Conservation (phyloP, 148 eudicot species). For the Agrostemma githago region DNA sequence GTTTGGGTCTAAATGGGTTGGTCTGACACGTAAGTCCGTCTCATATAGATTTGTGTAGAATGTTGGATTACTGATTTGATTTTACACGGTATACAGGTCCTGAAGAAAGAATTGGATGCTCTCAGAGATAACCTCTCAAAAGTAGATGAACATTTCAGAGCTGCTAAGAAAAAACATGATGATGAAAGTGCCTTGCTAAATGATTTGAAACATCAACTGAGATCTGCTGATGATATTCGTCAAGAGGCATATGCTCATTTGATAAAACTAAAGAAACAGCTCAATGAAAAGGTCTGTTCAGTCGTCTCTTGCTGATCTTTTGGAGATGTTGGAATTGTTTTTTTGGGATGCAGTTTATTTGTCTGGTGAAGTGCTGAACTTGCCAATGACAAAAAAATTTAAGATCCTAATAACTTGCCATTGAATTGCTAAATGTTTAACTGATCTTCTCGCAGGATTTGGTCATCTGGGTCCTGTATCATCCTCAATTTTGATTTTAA, state of each 20-base stretch:
- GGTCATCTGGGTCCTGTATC: conserved; percentile 3
- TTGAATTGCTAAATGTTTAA: not conserved
- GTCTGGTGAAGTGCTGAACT: not conserved
- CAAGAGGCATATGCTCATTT: conserved; percentile 55
- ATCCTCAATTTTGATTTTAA: not conserved
- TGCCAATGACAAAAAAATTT: not conserved
- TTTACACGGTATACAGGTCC: conserved; percentile 36
- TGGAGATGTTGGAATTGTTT: not conserved
- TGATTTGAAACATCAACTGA: conserved; percentile 38
- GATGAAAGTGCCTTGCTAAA: conserved; percentile 43
- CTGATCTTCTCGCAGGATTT: not conserved
- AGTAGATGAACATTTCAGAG: conserved; percentile 41
- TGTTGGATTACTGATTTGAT: conserved; percentile 2
- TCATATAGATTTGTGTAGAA: not conserved
- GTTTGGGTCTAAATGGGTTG: not conserved
- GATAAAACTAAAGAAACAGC: conserved; percentile 43
- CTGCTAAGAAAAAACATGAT: conserved; percentile 46
- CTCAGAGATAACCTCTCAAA: conserved; percentile 46
- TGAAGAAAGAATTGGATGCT: conserved; percentile 67
- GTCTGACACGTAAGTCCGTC: not conserved
- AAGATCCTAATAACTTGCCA: not conserved
- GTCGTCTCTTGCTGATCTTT: not conserved
- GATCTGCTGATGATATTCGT: conserved; percentile 50
- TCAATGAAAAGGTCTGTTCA: conserved; percentile 59
- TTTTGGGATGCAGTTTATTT: conserved; percentile 1